phyloP scores from a whole-genome alignment of 257 asterid genomes.

The Solanum chiquidenum region DNA sequence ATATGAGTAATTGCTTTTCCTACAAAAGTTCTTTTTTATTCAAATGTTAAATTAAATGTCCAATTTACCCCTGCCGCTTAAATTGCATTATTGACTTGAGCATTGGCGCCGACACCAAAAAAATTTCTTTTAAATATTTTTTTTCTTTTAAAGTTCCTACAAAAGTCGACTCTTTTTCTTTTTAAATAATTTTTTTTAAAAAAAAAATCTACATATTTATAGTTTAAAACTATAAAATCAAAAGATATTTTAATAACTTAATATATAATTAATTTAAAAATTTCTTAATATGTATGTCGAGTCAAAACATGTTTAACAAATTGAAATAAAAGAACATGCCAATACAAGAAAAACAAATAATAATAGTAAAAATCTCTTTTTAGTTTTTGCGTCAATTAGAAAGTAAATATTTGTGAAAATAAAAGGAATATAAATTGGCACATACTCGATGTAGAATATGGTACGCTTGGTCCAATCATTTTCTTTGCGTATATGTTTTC shows the following conservation, averaged over 20 bases:
- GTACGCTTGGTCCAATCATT: background rate
- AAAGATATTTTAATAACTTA: too few species aligned
- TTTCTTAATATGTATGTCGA: background rate
- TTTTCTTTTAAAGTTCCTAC: too few species aligned
- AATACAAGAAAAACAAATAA: background rate
- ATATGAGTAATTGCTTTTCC: too few species aligned
- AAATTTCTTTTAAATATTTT: too few species aligned
- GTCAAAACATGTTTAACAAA: background rate
- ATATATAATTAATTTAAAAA: too few species aligned
- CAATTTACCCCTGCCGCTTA: background rate
- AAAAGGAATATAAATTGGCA: background rate
- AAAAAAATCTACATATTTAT: too few species aligned
- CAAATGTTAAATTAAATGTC: background rate
- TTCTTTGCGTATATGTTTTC: background rate
- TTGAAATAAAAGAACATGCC: background rate
- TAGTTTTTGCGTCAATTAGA: background rate
- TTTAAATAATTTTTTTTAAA: too few species aligned
- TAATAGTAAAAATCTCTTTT: background rate
- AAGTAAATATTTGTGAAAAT: background rate
- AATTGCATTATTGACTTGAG: background rate
- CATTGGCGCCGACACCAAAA: background rate
- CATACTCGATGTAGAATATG: background rate
- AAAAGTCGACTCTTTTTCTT: too few species aligned
- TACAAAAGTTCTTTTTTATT: too few species aligned
- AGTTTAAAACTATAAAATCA: too few species aligned